Evolutionary conservation across 441 rosid genomes (phyloP).

Genomic region (Gossypium schwendimanii): DNA sequence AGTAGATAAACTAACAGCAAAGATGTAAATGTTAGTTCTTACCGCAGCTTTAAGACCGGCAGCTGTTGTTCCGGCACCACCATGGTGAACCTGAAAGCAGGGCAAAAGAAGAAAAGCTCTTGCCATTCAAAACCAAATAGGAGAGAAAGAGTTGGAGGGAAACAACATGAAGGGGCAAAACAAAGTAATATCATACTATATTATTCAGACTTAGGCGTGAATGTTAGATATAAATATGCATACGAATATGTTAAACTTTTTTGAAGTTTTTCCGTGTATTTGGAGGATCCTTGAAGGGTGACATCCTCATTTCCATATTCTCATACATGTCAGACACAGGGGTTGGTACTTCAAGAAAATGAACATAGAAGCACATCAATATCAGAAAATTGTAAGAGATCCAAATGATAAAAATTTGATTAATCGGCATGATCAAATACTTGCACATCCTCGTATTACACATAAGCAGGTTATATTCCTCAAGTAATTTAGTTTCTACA

Average conservation of each 20-base stretch:
- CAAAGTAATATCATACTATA: neutral
- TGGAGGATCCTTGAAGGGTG: neutral
- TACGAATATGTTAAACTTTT: neutral
- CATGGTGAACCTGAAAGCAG: conserved; percentile 36
- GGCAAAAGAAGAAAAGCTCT: neutral
- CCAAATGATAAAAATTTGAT: neutral
- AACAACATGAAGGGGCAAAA: neutral
- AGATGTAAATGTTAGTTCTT: conserved; percentile 15
- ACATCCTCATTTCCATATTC: neutral
- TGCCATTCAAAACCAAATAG: neutral
- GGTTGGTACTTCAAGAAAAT: neutral
- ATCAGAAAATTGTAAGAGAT: neutral
- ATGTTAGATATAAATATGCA: neutral
- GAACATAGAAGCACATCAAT: neutral
- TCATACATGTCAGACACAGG: neutral
- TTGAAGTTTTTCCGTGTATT: neutral
- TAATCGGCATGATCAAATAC: neutral
- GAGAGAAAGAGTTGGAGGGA: neutral
- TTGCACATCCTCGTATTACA: neutral
- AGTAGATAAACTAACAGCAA: conserved; percentile 3
- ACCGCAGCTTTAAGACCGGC: conserved; percentile 97
- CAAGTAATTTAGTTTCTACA: neutral
- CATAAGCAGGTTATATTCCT: neutral
- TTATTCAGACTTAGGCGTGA: neutral
- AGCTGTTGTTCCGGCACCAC: conserved; percentile 99